These are phyloP conservation scores for Onygenales sp. DNA, from an alignment of 2,329 filamentous ascomycete species.

Conservation along the genomic window DNA sequence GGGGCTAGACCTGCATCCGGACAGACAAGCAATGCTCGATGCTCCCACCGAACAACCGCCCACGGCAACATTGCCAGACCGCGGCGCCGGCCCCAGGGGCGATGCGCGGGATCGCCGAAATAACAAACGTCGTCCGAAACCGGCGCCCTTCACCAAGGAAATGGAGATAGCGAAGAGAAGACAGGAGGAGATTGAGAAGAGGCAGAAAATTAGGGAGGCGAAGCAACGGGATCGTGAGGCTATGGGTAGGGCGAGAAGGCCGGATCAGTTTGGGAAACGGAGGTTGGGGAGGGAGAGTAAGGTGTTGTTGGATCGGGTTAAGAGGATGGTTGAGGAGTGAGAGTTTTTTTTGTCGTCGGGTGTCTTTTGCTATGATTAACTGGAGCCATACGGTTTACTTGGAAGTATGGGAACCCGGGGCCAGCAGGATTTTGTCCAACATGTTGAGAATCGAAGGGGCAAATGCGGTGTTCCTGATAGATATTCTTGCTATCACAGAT, in stretches of 20 bases:
- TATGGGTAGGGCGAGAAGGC: slow-evolving; percentile 52
- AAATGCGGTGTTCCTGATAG: no score
- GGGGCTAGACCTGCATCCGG: slow-evolving; percentile 49
- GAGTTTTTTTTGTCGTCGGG: neutral
- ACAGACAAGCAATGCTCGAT: slow-evolving; percentile 51
- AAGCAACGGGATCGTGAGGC: slow-evolving; percentile 62
- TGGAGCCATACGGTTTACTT: no score
- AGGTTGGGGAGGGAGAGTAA: slow-evolving; percentile 75
- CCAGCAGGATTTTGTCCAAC: no score
- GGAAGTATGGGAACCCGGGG: no score
- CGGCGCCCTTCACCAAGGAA: slow-evolving; percentile 54
- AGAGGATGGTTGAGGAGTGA: slow-evolving; percentile 53
- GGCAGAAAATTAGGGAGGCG: slow-evolving; percentile 54
- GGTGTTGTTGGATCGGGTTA: slow-evolving; percentile 67
- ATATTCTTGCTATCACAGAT: no score
- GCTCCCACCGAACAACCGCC: slow-evolving; percentile 20
- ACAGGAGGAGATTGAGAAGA: slow-evolving; percentile 51
- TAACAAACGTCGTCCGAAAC: slow-evolving; percentile 30
- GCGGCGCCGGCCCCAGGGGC: slow-evolving; percentile 14
- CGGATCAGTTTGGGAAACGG: slow-evolving; percentile 60
- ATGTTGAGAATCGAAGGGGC: no score
- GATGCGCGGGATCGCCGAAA: slow-evolving; percentile 16
- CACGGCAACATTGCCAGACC: slow-evolving; percentile 4
- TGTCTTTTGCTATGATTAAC: neutral
- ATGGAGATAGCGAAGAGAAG: slow-evolving; percentile 57